Percentiles rank a stretch among this genome's conserved stretches.
Evolutionary conservation across 768 basidiomycete genomes (phyloP).

Genomic region (Megacollybia marginata): DNA sequence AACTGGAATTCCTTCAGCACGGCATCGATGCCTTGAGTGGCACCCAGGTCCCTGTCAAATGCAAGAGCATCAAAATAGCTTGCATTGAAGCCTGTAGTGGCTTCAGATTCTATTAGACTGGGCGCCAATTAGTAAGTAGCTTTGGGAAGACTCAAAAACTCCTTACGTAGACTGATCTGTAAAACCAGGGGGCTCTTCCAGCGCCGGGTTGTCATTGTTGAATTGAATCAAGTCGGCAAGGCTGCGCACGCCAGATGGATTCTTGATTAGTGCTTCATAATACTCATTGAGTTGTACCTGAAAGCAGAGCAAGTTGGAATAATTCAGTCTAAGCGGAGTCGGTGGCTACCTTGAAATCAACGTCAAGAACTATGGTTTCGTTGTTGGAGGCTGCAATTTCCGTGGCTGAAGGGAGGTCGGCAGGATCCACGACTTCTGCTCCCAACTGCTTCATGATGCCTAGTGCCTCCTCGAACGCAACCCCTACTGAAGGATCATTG

Average conservation of each 20-base stretch:
- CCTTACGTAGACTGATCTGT: constrained; percentile 28
- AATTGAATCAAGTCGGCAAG: constrained; percentile 54
- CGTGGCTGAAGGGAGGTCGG: constrained; percentile 49
- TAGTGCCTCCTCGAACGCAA: constrained; percentile 34
- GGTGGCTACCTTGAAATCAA: constrained; percentile 49
- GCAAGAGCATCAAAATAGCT: constrained; percentile 37
- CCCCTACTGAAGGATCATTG: constrained; percentile 25
- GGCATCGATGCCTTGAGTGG: constrained; percentile 47
- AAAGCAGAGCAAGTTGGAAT: neutral
- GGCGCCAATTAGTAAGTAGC: neutral
- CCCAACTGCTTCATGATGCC: constrained; percentile 30
- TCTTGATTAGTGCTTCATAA: constrained; percentile 35
- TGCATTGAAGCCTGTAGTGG: constrained; percentile 33
- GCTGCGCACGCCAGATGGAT: constrained; percentile 48
- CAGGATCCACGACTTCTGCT: constrained; percentile 53
- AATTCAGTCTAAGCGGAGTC: neutral
- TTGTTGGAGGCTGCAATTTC: constrained; percentile 42
- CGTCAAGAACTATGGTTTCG: constrained; percentile 45
- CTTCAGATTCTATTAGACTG: constrained; percentile 31
- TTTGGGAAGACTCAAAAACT: neutral
- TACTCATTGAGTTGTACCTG: constrained; percentile 50
- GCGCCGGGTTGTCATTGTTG: constrained; percentile 41
- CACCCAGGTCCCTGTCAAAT: constrained; percentile 38
- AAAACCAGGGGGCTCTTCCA: constrained; percentile 37
- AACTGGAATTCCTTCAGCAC: constrained; percentile 36